Evolutionary conservation across 2,329 filamentous ascomycete species (phyloP).

Genomic region (Colletotrichum salicis): DNA sequence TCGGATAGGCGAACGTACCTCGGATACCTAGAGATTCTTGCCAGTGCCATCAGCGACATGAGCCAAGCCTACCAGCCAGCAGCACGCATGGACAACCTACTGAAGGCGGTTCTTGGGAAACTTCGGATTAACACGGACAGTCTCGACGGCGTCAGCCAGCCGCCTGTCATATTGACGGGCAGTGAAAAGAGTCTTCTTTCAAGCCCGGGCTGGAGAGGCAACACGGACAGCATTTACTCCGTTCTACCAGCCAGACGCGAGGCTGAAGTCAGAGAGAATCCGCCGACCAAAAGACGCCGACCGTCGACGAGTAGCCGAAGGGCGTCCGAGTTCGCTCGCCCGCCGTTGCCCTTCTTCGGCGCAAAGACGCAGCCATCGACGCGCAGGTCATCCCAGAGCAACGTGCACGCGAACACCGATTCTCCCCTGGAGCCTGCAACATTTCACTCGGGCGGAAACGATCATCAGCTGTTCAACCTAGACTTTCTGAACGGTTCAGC

Average conservation of each 20-base stretch:
- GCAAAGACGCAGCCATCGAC: slow-evolving; percentile 35
- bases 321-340: slow-evolving; percentile 45
- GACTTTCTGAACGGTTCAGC: slow-evolving; percentile 42
- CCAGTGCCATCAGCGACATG: slow-evolving; percentile 63
- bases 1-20: slow-evolving; percentile 52
- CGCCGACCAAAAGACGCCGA: slow-evolving; percentile 45
- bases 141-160: no score
- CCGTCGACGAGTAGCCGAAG: slow-evolving; percentile 40
- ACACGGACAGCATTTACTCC: slow-evolving; percentile 37
- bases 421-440: slow-evolving; percentile 41
- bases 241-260: slow-evolving; percentile 46
- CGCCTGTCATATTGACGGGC: slow-evolving; percentile 10
- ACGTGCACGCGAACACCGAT: slow-evolving; percentile 28
- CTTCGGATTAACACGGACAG: slow-evolving; percentile 46
- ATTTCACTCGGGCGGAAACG: slow-evolving; percentile 41
- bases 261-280: slow-evolving; percentile 40
- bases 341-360: slow-evolving; percentile 43
- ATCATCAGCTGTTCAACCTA: slow-evolving; percentile 39
- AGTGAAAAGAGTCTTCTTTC: slow-evolving; percentile 4
- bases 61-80: slow-evolving; percentile 63
- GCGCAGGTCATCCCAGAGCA: slow-evolving; percentile 37
- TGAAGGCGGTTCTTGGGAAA: slow-evolving; percentile 63
- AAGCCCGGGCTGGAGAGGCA: slow-evolving; percentile 16
- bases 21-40: slow-evolving; percentile 63
- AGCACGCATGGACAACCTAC: slow-evolving; percentile 62